These are phyloP conservation scores for Aotearoamyces nothofagi DNA, from an alignment of 2,329 filamentous ascomycete species.

Conservation along the genomic window DNA sequence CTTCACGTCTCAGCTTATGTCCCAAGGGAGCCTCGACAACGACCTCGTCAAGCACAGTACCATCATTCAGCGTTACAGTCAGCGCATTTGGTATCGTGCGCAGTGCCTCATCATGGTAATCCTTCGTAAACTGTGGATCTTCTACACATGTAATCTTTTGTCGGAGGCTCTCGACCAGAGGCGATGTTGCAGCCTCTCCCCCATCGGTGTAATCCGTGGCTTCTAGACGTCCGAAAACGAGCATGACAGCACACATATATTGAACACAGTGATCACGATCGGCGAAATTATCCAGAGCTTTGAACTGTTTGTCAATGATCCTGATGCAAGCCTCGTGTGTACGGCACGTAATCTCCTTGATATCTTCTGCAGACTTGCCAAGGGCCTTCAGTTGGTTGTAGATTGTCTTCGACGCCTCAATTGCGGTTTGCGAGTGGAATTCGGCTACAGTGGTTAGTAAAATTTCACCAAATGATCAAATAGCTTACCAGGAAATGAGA, in stretches of 20 bases:
- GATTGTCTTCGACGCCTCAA: constrained; percentile 85
- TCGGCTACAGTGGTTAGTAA: constrained; percentile 42
- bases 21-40: constrained; percentile 89
- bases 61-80: constrained; percentile 88
- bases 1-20: constrained; percentile 78
- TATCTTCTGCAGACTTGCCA: constrained; percentile 87
- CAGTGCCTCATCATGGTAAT: constrained; percentile 89
- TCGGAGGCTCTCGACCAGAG: constrained; percentile 79
- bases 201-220: constrained; percentile 90
- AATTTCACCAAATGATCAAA: constrained; percentile 1
- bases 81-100: constrained; percentile 96
- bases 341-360: constrained; percentile 84
- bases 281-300: constrained; percentile 99
- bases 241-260: constrained; percentile 97
- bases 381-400: constrained; percentile 66
- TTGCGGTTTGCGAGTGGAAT: constrained; percentile 97
- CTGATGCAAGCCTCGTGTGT: constrained; percentile 97
- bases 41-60: constrained; percentile 79
- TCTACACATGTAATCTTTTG: constrained; percentile 93
- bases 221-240: constrained; percentile 84
- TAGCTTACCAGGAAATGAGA: constrained; percentile 77
- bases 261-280: constrained; percentile 99
- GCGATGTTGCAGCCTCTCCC: constrained; percentile 78
- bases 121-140: constrained; percentile 82
- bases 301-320: constrained; percentile 99